Evolutionary conservation across 2,329 filamentous ascomycete species (phyloP).

Genomic region (Penicillium sp.): DNA sequence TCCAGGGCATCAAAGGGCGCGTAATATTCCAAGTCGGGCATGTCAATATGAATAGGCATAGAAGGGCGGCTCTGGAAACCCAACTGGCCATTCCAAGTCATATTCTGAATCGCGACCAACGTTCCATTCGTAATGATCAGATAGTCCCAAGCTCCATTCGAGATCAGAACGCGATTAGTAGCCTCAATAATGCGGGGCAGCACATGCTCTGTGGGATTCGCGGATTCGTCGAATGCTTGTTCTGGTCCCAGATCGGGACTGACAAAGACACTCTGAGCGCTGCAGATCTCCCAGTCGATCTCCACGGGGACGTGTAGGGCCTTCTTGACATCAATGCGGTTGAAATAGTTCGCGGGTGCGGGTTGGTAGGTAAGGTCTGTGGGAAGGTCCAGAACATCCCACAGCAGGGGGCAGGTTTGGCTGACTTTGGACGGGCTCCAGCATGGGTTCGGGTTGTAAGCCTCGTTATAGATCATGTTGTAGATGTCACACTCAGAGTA

Average conservation of each 20-base stretch:
- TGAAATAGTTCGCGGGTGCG: constrained; percentile 65
- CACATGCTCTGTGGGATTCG: constrained; percentile 57
- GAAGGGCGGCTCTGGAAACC: constrained; percentile 71
- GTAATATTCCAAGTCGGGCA: constrained; percentile 59
- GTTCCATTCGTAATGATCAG: constrained; percentile 71
- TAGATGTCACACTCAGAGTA: constrained; percentile 60
- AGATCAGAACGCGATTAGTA: constrained; percentile 72
- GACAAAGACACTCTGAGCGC: constrained; percentile 47
- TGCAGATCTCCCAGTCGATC: constrained; percentile 37
- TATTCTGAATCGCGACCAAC: constrained; percentile 74
- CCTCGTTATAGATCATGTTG: constrained; percentile 57
- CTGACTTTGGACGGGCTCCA: constrained; percentile 75
- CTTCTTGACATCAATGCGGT: constrained; percentile 67
- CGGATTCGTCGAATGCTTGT: constrained; percentile 41
- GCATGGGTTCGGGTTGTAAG: constrained; percentile 67
- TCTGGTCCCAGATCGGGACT: constrained; percentile 41
- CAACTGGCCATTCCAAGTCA: constrained; percentile 74
- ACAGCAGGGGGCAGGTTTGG: constrained; percentile 69
- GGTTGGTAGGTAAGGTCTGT: constrained; percentile 57
- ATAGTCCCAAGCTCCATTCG: constrained; percentile 72
- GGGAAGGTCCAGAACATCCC: constrained; percentile 70
- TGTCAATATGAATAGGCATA: constrained; percentile 39
- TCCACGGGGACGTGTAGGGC: constrained; percentile 63
- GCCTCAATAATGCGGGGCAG: constrained; percentile 44
- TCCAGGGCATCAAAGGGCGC: constrained; percentile 52